Conservation (phyloP, 768 basidiomycete species). For the Phylloporus arenicola region DNA sequence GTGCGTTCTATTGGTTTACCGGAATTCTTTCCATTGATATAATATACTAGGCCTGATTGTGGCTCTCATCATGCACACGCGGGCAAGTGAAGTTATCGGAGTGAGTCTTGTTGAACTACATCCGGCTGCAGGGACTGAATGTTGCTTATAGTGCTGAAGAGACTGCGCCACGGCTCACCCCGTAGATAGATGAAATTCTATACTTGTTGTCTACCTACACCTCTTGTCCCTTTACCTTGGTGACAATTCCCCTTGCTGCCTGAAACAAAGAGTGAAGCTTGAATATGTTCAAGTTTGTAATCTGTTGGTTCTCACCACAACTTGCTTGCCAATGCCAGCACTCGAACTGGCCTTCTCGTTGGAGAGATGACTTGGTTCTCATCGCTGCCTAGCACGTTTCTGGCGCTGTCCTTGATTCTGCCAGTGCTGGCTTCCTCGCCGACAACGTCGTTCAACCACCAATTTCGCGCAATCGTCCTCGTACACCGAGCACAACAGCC, state of each 20-base stretch:
- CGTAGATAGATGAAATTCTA: constrained; percentile 9
- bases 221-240: not conserved
- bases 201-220: constrained; percentile 8
- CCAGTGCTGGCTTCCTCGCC: constrained; percentile 31
- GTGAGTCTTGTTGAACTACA: constrained; percentile 4
- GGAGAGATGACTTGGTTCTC: constrained; percentile 5
- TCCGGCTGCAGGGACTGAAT: not conserved
- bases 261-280: no score
- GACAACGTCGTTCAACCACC: constrained; percentile 47
- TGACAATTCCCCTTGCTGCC: constrained; percentile 7
- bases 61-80: constrained; percentile 93
- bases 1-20: constrained; percentile 29
- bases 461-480: constrained; percentile 52
- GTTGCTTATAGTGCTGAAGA: constrained; percentile 22
- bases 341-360: not conserved
- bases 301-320: not conserved
- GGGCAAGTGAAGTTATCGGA: constrained; percentile 31
- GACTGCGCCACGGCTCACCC: not conserved
- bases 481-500: constrained; percentile 41
- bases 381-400: constrained; percentile 14
- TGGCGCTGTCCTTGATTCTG: constrained; percentile 33
- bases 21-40: not conserved
- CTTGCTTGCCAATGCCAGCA: constrained; percentile 5
- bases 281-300: no score
- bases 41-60: constrained; percentile 67